These are phyloP conservation scores for Yarrowia sp. DNA, from an alignment of 805 yeast genomes.

Conservation along the genomic window DNA sequence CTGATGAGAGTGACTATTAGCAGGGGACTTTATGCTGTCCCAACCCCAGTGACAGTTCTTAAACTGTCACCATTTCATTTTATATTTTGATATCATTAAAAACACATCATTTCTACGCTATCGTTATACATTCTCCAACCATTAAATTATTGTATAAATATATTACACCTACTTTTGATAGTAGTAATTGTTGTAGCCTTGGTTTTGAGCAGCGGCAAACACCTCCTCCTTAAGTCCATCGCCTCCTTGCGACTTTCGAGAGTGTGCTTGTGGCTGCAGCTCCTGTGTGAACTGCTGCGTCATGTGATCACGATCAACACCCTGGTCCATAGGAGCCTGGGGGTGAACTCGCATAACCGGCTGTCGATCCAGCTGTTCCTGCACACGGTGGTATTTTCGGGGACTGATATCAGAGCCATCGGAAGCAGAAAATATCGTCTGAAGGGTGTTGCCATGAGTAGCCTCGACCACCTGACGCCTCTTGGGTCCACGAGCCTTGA, in stretches of 20 bases:
- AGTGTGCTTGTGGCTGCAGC: conserved; percentile 9
- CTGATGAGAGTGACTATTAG: neutral
- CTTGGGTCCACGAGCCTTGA: conserved; percentile 40
- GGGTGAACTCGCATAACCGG: conserved; percentile 24
- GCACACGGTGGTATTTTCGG: conserved; percentile 22
- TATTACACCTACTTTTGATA: conserved; percentile 24
- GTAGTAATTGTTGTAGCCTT: conserved; percentile 19
- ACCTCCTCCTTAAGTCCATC: conserved; percentile 9
- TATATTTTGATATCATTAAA: too few relatives aligned
- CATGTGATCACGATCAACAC: conserved; percentile 27
- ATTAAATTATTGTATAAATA: neutral
- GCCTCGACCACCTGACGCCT: conserved; percentile 14
- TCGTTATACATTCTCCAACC: neutral
- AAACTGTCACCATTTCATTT: too few relatives aligned
- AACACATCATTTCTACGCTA: neutral
- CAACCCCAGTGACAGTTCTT: too few relatives aligned
- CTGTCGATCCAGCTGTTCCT: conserved; percentile 23
- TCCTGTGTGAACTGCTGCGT: conserved; percentile 24
- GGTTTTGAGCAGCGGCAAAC: neutral
- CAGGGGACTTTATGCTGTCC: too few relatives aligned
- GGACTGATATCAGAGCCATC: conserved; percentile 6
- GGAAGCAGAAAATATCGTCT: conserved; percentile 17
- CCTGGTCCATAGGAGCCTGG: conserved; percentile 26
- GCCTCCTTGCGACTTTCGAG: neutral
- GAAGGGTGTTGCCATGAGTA: conserved; percentile 23